Evolutionary conservation across 192 early-diverging fungal genomes (phyloP).

Genomic region (Geranomyces variabilis): DNA sequence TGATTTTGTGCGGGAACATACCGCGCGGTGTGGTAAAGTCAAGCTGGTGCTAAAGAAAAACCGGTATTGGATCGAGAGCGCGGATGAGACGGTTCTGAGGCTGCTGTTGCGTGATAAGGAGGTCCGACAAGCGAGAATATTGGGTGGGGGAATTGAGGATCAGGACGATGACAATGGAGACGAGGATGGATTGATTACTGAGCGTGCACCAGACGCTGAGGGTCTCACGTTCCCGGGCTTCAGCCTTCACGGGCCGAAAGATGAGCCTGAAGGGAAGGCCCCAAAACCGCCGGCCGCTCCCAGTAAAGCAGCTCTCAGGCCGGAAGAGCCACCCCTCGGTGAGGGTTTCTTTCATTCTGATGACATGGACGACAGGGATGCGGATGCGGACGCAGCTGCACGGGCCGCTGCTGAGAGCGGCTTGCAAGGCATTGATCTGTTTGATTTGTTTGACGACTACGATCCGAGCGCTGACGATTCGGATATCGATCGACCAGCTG

Average conservation of each 20-base stretch:
- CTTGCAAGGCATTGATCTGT: constrained; percentile 38
- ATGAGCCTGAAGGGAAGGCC: no score
- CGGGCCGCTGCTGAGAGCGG: constrained; percentile 1
- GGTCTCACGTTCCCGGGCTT: constrained; percentile 29
- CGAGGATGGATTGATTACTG: constrained; percentile 24
- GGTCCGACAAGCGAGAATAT: constrained; percentile 68
- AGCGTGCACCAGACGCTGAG: constrained; percentile 20
- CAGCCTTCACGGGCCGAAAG: no score
- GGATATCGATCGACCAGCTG: not conserved
- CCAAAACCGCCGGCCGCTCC: not conserved
- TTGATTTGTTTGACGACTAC: constrained; percentile 45
- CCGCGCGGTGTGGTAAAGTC: constrained; percentile 91
- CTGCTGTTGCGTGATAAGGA: constrained; percentile 70
- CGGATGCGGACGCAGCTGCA: not conserved
- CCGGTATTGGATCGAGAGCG: constrained; percentile 90
- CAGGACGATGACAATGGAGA: constrained; percentile 1
- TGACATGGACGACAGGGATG: not conserved
- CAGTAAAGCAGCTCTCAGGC: not conserved
- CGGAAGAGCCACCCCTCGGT: not conserved
- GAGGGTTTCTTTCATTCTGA: not conserved
- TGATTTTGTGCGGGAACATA: constrained; percentile 78
- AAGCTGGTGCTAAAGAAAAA: constrained; percentile 96
- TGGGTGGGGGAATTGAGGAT: not conserved
- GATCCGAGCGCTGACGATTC: not conserved
- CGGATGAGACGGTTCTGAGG: constrained; percentile 78